phyloP scores from a whole-genome alignment of 2,329 filamentous ascomycete genomes.

The Colletotrichum zoysiae region DNA sequence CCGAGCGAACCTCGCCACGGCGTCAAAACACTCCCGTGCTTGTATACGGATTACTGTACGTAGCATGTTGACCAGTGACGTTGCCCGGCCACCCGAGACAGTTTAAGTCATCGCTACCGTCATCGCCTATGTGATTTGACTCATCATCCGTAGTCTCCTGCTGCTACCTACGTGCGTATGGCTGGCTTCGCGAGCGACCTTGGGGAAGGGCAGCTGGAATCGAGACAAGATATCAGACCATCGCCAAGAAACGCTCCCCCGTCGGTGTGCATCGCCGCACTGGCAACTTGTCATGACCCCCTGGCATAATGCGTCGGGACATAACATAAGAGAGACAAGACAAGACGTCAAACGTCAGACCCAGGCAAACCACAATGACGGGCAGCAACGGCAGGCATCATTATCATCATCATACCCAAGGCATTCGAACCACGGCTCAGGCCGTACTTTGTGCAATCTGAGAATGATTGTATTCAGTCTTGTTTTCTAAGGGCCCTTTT shows the following conservation, averaged over 20 bases:
- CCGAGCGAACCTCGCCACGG: not conserved
- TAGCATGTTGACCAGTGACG: not conserved
- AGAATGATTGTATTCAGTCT: conserved; percentile 37
- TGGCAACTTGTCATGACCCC: not conserved
- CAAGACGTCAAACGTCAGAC: not conserved
- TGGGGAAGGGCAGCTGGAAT: too few species aligned
- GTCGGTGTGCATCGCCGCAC: not conserved
- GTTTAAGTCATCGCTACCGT: not conserved
- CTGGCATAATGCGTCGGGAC: not conserved
- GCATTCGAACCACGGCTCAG: not conserved
- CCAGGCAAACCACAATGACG: not conserved
- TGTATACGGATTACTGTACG: too few species aligned
- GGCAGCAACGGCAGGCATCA: not conserved
- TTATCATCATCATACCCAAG: too few species aligned
- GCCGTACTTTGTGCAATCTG: conserved; percentile 10
- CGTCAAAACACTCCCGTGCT: not conserved
- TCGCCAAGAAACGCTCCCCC: not conserved
- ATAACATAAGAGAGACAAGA: too few species aligned
- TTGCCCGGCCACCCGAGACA: not conserved
- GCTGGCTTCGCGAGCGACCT: too few species aligned
- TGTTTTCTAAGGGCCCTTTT: conserved; percentile 19
- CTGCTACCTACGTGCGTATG: not conserved
- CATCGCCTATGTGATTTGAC: not conserved
- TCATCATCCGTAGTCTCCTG: not conserved
- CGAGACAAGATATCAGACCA: not conserved